Evolutionary conservation across 148 eudicot genomes (phyloP), one percentile per base, ranked within the genome.

Genomic region (Nyssa sinensis): DNA sequence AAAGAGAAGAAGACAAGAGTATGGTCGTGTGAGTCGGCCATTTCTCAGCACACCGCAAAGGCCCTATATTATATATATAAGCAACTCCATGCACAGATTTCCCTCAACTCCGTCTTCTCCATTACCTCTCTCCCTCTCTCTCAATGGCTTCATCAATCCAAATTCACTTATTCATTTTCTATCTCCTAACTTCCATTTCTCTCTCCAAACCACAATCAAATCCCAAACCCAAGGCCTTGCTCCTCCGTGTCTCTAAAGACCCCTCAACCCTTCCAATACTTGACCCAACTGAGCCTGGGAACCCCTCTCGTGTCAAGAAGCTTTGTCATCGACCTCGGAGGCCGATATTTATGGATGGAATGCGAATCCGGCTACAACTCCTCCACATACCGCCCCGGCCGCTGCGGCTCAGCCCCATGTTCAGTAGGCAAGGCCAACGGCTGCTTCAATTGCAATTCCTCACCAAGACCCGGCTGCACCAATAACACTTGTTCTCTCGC

Each of bases 321-420:
- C 2, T n/a, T 86, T 7, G 73, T 82, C 3, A 67, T 89, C 13
- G 83, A 86, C 65, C 79, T 89, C 7, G 90, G 93, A 0, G 88
- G 83, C 12, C 80, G 27, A 21, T 81, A 78, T 77, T 31, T 88
- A 0, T 89, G 87, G 88, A 75, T 81, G 12, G 78, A 84, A 59
- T 84, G 89, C 19, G 85, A 86, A 14, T 17, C 39, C 3, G 58
- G 31, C 44, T 84, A 84, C 74, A 39, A 47, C 49, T 79, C 87
- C 31, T 79, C 96, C 65, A 76, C 87, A 3, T 85, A 79, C 74
- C 77, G 72, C n/a, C 81, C 84, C 0, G 82, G 79, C 39, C 83
- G 72, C 0, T 90, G 92, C 78, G 67, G 67, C 70, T 82, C 94
- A 11, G 80, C 91, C 5, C 79, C 77, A 28, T 91, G 97, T 84